Percentiles rank a stretch among this genome's conserved stretches.
These are phyloP conservation scores for Serendipita sp. DNA, from an alignment of 768 basidiomycete species.

Conservation along the genomic window DNA sequence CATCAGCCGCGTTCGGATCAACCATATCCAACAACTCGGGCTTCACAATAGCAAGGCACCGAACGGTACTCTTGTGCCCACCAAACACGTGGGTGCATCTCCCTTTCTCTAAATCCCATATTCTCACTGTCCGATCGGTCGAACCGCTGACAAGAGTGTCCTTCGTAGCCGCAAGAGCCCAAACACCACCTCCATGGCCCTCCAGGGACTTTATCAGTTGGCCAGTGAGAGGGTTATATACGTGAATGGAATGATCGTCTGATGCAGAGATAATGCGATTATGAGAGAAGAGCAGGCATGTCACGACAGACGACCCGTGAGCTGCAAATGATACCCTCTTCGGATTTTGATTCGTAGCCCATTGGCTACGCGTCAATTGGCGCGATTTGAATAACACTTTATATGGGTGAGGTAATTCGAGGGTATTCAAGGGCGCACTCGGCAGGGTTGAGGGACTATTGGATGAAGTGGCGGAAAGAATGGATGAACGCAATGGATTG, in stretches of 20 bases:
- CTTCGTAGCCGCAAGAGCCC: slow-evolving; percentile 85
- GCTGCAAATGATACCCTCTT: slow-evolving; percentile 73
- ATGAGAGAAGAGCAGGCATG: slow-evolving; percentile 86
- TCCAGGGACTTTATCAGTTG: slow-evolving; percentile 54
- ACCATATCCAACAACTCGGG: slow-evolving; percentile 66
- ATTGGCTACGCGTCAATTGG: slow-evolving; percentile 59
- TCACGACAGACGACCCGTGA: slow-evolving; percentile 81
- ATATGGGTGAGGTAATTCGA: slow-evolving; percentile 70
- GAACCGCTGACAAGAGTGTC: slow-evolving; percentile 81
- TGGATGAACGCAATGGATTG: slow-evolving; percentile 13
- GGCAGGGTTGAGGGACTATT: slow-evolving; percentile 9
- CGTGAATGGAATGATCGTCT: slow-evolving; percentile 91
- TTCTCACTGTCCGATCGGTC: slow-evolving; percentile 83
- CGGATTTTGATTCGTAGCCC: slow-evolving; percentile 58
- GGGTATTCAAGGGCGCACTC: slow-evolving; percentile 12
- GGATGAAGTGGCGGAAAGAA: slow-evolving; percentile 11
- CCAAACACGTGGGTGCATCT: slow-evolving; percentile 85
- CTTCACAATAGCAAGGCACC: slow-evolving; percentile 90
- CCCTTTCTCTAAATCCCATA: slow-evolving; percentile 73
- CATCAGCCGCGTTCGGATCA: neutral
- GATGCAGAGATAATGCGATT: slow-evolving; percentile 94
- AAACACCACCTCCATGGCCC: slow-evolving; percentile 92
- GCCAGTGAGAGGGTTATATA: slow-evolving; percentile 80
- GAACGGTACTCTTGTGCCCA: slow-evolving; percentile 90
- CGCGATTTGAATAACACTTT: slow-evolving; percentile 90